These are phyloP conservation scores for Pseudozyma thailandica DNA, from an alignment of 1,284 basidiomycete species.

Conservation along the genomic window DNA sequence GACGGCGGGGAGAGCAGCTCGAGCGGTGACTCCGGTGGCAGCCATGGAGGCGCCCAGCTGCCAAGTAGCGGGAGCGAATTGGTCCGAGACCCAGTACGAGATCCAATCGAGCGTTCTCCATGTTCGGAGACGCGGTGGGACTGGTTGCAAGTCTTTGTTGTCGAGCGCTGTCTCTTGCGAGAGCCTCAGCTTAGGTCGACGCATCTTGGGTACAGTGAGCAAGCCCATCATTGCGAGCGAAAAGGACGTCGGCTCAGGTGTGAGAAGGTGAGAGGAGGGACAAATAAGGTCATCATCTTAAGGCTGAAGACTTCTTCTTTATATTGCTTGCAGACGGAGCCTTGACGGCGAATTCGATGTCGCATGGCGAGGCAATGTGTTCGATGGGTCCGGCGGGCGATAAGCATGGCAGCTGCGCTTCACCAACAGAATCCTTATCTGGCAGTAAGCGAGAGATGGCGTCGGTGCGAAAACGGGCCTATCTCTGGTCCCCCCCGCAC, in stretches of 20 bases:
- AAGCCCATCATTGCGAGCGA: neutral
- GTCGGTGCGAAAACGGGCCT: too few species aligned
- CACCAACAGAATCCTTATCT: too few species aligned
- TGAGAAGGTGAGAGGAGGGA: too few species aligned
- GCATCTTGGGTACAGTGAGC: neutral
- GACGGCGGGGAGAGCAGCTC: slow-evolving; percentile 24
- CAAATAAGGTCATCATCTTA: too few species aligned
- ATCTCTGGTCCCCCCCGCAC: too few species aligned
- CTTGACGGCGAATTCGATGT: too few species aligned
- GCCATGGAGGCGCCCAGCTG: slow-evolving; percentile 36
- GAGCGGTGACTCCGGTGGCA: slow-evolving; percentile 22
- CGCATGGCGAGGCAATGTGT: too few species aligned
- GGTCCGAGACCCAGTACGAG: slow-evolving; percentile 38
- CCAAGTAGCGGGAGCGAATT: slow-evolving; percentile 36
- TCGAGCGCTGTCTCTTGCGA: slow-evolving; percentile 34
- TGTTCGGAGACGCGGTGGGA: slow-evolving; percentile 14
- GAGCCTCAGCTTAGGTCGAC: slow-evolving; percentile 10
- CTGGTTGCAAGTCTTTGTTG: slow-evolving; percentile 28
- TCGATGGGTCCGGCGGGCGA: too few species aligned
- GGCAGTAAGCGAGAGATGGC: too few species aligned
- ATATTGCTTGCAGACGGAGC: too few species aligned
- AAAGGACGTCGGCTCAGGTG: neutral
- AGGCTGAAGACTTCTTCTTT: too few species aligned
- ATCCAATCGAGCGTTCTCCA: slow-evolving; percentile 28
- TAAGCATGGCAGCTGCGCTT: too few species aligned